These are phyloP conservation scores for Cymbopogon flexuosus DNA, from an alignment of 202 grass and related monocot species.

Conservation along the genomic window DNA sequence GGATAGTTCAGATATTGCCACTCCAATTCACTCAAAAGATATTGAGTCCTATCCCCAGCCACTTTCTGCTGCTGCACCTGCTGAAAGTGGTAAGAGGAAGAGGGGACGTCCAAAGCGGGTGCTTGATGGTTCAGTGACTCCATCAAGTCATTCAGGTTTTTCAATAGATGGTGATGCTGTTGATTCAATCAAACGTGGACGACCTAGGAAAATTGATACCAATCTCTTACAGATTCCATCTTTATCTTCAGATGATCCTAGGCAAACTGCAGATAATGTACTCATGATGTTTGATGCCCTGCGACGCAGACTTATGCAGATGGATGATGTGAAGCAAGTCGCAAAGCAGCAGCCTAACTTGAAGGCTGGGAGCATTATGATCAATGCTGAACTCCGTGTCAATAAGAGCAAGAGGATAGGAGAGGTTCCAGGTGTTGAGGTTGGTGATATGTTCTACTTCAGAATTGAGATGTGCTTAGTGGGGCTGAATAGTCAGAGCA, in stretches of 20 bases:
- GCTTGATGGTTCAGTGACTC: conserved; percentile 21
- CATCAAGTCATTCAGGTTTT: conserved; percentile 24
- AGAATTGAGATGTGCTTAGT: conserved; percentile 73
- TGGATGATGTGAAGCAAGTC: conserved; percentile 64
- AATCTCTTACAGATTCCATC: conserved; percentile 35
- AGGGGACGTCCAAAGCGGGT: conserved; percentile 29
- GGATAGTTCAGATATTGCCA: conserved; percentile 30
- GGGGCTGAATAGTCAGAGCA: conserved; percentile 54
- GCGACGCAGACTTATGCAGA: conserved; percentile 64
- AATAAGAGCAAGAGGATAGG: conserved; percentile 61
- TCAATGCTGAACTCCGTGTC: conserved; percentile 51
- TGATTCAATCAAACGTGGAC: conserved; percentile 30
- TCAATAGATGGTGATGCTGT: conserved; percentile 24
- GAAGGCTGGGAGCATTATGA: conserved; percentile 87
- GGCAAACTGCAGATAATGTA: conserved; percentile 65
- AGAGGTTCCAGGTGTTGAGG: conserved; percentile 52
- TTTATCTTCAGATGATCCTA: conserved; percentile 51
- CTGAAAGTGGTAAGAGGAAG: conserved; percentile 46
- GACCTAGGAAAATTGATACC: conserved; percentile 40
- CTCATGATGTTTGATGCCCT: conserved; percentile 81
- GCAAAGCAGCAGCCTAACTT: conserved; percentile 53
- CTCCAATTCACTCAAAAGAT: conserved; percentile 35
- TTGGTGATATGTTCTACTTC: conserved; percentile 87
- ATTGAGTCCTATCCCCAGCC: conserved; percentile 13
- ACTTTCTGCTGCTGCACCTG: conserved; percentile 6